A percentile compares a stretch with the other conserved stretches of the same genome.
phyloP scores from a whole-genome alignment of 495 filamentous ascomycete genomes.

The Monascus purpureus region DNA sequence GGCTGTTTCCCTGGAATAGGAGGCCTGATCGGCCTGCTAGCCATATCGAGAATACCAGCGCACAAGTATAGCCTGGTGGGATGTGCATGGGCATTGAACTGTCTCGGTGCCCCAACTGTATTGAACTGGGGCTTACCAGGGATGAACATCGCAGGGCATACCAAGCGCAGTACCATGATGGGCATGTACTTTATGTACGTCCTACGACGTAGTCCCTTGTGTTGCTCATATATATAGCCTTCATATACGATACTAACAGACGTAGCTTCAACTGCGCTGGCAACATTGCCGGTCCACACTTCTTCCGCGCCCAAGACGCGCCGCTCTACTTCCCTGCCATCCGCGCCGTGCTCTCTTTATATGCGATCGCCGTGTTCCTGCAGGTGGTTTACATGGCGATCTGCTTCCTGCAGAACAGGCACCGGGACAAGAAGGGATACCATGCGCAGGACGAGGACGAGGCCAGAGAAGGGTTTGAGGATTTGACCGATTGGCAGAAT shows the following conservation, averaged over 20 bases:
- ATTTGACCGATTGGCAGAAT: slow-evolving; percentile 34
- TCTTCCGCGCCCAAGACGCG: slow-evolving; percentile 22
- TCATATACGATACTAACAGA: slow-evolving; percentile 11
- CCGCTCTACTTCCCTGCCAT: slow-evolving; percentile 24
- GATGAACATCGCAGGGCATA: slow-evolving; percentile 51
- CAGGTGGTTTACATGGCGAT: slow-evolving; percentile 13
- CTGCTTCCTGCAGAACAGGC: slow-evolving; percentile 13
- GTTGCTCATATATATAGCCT: neutral
- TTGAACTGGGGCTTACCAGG: slow-evolving; percentile 41
- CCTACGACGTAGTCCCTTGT: neutral
- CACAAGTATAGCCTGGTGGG: slow-evolving; percentile 39
- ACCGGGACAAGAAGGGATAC: slow-evolving; percentile 6
- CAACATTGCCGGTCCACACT: slow-evolving; percentile 32
- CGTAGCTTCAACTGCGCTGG: slow-evolving; percentile 22
- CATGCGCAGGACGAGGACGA: slow-evolving; percentile 6
- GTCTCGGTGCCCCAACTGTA: slow-evolving; percentile 35
- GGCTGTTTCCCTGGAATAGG: slow-evolving; percentile 29
- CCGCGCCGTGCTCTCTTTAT: slow-evolving; percentile 18
- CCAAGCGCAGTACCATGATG: slow-evolving; percentile 42
- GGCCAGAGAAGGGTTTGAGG: slow-evolving; percentile 23
- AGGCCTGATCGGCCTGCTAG: slow-evolving; percentile 30
- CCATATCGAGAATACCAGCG: slow-evolving; percentile 24
- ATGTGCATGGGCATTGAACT: slow-evolving; percentile 36
- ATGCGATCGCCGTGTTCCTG: slow-evolving; percentile 19
- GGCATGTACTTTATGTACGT: slow-evolving; percentile 13